Percentiles rank a stretch among this genome's conserved stretches.
Evolutionary conservation across 2,329 filamentous ascomycete genomes (phyloP).

Genomic region (Colletotrichum liaoningense): DNA sequence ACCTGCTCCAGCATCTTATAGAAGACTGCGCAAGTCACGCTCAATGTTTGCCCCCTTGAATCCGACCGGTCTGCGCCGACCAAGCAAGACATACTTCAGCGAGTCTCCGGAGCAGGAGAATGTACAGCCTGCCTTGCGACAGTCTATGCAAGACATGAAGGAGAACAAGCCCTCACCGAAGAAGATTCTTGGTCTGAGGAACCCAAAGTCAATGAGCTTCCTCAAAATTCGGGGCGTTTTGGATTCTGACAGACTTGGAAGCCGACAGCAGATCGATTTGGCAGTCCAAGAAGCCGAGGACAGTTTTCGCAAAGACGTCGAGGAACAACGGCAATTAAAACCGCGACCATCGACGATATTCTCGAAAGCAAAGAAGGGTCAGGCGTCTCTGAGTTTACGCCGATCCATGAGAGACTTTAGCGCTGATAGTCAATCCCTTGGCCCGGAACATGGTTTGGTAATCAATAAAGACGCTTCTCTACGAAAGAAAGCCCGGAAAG

Average conservation of each 20-base stretch:
- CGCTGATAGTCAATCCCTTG: slow-evolving; percentile 45
- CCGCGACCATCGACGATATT: slow-evolving; percentile 58
- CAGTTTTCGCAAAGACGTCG: slow-evolving; percentile 47
- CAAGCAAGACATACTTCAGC: slow-evolving; percentile 24
- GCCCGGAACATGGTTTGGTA: slow-evolving; percentile 24
- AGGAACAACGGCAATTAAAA: slow-evolving; percentile 49
- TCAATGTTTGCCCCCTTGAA: slow-evolving; percentile 61
- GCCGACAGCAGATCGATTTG: slow-evolving; percentile 44
- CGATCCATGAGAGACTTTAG: slow-evolving; percentile 55
- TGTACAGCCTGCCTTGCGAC: not conserved
- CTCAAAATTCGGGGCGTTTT: slow-evolving; percentile 48
- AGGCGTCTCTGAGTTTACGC: slow-evolving; percentile 51
- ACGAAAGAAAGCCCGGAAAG: slow-evolving; percentile 67
- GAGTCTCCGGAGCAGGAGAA: not conserved
- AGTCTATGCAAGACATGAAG: slow-evolving; percentile 12
- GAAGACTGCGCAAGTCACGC: slow-evolving; percentile 64
- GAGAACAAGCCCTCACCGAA: not conserved
- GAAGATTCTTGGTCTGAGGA: slow-evolving; percentile 45
- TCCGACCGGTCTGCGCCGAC: slow-evolving; percentile 4
- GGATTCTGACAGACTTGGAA: slow-evolving; percentile 34
- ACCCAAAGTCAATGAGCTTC: slow-evolving; percentile 68
- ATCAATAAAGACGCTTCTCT: slow-evolving; percentile 42
- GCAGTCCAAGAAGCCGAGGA: slow-evolving; percentile 51
- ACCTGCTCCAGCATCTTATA: slow-evolving; percentile 60
- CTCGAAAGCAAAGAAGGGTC: slow-evolving; percentile 48